A percentile compares a stretch with the other conserved stretches of the same genome.
phyloP scores from a whole-genome alignment of 345 rosid species.

The Hibiscus mutabilis region DNA sequence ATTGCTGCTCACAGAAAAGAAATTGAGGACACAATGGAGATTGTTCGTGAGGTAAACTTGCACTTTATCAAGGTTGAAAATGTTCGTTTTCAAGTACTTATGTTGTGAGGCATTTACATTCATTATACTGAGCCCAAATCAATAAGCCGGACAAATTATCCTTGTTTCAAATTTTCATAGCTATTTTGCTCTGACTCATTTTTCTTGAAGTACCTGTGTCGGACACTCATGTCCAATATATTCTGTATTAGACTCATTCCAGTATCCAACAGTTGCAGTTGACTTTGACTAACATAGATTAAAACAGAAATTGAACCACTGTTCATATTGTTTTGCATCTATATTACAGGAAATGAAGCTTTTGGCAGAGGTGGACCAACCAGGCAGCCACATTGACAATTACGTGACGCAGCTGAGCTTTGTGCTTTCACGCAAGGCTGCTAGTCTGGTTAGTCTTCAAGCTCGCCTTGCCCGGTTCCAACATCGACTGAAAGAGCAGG shows the following conservation, averaged over 20 bases:
- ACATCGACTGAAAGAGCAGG: slow-evolving; percentile 90
- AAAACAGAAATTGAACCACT: not conserved
- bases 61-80: not conserved
- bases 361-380: slow-evolving; percentile 85
- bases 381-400: slow-evolving; percentile 92
- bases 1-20: slow-evolving; percentile 93
- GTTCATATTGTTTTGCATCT: not conserved
- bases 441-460: slow-evolving; percentile 84
- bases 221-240: no score
- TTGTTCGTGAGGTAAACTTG: slow-evolving; percentile 71
- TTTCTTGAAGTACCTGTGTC: not conserved
- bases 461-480: slow-evolving; percentile 97
- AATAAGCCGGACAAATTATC: not conserved
- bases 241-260: not conserved
- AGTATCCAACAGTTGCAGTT: not conserved
- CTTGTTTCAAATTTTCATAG: not conserved
- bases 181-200: not conserved
- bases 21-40: slow-evolving; percentile 98
- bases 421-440: slow-evolving; percentile 96
- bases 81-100: not conserved
- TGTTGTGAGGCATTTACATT: slow-evolving; percentile 5
- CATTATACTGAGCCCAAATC: not conserved
- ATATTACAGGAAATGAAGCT: slow-evolving; percentile 82
- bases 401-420: slow-evolving; percentile 87
- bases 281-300: not conserved